Conservation (phyloP, 495 filamentous ascomycete species). For the Recurvomyces mirabilis region DNA sequence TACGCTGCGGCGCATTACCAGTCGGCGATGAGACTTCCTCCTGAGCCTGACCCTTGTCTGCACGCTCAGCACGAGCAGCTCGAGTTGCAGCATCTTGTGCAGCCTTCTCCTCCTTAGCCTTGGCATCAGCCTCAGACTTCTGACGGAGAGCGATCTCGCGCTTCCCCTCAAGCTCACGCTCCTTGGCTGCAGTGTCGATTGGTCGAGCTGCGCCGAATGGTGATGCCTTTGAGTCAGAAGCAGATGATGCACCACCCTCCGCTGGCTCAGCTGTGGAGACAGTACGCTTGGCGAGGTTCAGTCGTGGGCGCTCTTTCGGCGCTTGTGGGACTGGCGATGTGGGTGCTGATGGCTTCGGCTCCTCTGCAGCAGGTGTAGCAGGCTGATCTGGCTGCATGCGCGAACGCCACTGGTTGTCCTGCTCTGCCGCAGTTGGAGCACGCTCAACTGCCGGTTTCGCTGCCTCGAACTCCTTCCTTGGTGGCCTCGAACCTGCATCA, state of each 20-base stretch:
- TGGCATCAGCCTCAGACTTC: conserved; percentile 83
- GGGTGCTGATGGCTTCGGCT: conserved; percentile 55
- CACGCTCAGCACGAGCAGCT: conserved; percentile 33
- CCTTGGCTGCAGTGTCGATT: conserved; percentile 77
- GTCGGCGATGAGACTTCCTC: conserved; percentile 21
- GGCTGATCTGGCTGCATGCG: conserved; percentile 79
- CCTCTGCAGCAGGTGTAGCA: conserved; percentile 31
- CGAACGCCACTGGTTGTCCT: conserved; percentile 75
- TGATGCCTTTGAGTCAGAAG: conserved; percentile 66
- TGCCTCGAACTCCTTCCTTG: conserved; percentile 60
- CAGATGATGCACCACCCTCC: conserved; percentile 43
- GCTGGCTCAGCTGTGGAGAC: conserved; percentile 58
- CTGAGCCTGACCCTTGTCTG: conserved; percentile 27
- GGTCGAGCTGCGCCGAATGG: conserved; percentile 85
- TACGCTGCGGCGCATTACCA: not conserved
- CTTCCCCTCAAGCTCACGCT: conserved; percentile 84
- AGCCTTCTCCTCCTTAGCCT: conserved; percentile 61
- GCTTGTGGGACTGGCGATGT: conserved; percentile 48
- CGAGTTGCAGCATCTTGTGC: conserved; percentile 42
- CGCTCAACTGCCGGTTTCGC: conserved; percentile 52
- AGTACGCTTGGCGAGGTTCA: conserved; percentile 81
- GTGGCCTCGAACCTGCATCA: conserved; percentile 71
- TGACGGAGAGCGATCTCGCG: conserved; percentile 57
- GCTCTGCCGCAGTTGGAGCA: conserved; percentile 68
- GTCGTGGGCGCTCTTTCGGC: conserved; percentile 53